A percentile compares a stretch with the other conserved stretches of the same genome.
Evolutionary conservation across 2,329 filamentous ascomycete species (phyloP).

Genomic region (Curvularia sp.): DNA sequence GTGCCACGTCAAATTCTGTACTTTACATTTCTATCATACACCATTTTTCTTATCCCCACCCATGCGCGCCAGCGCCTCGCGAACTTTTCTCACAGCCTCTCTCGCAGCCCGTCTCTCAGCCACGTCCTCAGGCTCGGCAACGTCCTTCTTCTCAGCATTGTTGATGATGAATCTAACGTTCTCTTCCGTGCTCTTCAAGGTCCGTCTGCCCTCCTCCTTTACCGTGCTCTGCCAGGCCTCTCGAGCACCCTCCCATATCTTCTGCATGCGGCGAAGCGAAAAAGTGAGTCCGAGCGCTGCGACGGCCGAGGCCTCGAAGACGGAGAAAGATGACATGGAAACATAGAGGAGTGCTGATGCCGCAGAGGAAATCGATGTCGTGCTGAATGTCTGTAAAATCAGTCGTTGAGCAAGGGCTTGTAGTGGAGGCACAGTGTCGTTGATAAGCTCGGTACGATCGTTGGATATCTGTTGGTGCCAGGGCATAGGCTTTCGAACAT

Average conservation of each 20-base stretch:
- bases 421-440: conserved; percentile 52
- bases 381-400: conserved; percentile 76
- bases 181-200: conserved; percentile 62
- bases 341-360: conserved; percentile 64
- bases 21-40: conserved; percentile 15
- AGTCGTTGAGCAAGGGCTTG: conserved; percentile 56
- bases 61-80: conserved; percentile 54
- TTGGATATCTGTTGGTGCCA: conserved; percentile 80
- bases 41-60: conserved; percentile 12
- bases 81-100: conserved; percentile 57
- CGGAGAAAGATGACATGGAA: conserved; percentile 58
- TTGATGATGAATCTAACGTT: conserved; percentile 57
- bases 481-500: conserved; percentile 49
- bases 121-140: conserved; percentile 46
- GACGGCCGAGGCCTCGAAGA: conserved; percentile 66
- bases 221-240: conserved; percentile 61
- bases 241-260: conserved; percentile 63
- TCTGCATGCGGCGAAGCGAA: conserved; percentile 65
- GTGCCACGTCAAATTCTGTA: too few species aligned
- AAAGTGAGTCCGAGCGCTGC: conserved; percentile 66
- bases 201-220: conserved; percentile 64
- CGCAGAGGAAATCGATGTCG: conserved; percentile 65
- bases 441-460: conserved; percentile 63
- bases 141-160: conserved; percentile 48
- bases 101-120: conserved; percentile 51